Evolutionary conservation across 2,329 filamentous ascomycete species (phyloP), one percentile per base, ranked within the genome.

Genomic region (Sordariomycetes sp.): DNA sequence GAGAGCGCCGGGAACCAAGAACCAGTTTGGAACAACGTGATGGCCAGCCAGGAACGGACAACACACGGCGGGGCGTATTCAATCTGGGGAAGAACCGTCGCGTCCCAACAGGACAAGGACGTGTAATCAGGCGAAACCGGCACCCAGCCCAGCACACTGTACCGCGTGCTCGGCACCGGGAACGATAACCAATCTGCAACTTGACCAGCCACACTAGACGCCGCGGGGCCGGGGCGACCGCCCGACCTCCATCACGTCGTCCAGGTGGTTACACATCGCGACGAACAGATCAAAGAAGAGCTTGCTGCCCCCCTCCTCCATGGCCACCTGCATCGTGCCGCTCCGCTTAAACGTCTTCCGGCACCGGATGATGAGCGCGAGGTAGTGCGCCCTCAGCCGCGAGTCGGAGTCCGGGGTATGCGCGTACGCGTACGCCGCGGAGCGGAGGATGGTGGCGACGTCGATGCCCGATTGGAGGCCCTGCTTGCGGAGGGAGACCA

Each of bases 271-370:
- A 72, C 88, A 90, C 72, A 96, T 82, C 20, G 91, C 90, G 55
- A 96, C 91, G 68, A 96, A 96, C 52, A 96, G 76, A 67, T 96
- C 91, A 68, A 96, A 96, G 75, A 95, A 96, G 59, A 95, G 76
- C 66, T 87, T 80, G 1, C 77, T 87, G 57, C 89, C 89, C 32
- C 91, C 91, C 60, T 83, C 82, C 69, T 87, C 87, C 90, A 96
- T 96, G 74, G 96, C 90, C 63, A 89, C 82, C 72, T 96, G 91
- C 90, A 96, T 95, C 3, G 90, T 96, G 57, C 90, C 90, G 70
- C 90, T 95, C 57, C 89, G 80, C 77, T 95, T 96, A 73, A 96
- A 96, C 2, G 89, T 95, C 66, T 82, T 81, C 62, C 91, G 82
- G 64, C 86, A 89, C 62, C 90, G 85, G 67, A 96, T 95, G 71